A percentile compares a stretch with the other conserved stretches of the same genome.
Evolutionary conservation across 1,284 basidiomycete genomes (phyloP).

Genomic region (Stygiomarasmius scandens): DNA sequence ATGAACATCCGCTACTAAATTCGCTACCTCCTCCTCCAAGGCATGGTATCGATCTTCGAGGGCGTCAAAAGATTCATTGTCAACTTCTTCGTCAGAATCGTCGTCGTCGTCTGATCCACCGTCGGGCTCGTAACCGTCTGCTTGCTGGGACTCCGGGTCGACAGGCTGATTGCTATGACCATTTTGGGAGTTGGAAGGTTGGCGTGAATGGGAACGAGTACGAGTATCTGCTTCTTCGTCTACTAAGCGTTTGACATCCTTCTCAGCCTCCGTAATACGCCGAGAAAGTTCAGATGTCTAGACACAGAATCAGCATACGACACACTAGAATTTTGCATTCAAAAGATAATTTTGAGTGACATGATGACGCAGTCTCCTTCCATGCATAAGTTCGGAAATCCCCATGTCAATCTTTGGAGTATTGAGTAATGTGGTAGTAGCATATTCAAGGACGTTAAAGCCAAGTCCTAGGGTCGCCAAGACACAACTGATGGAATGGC

Average conservation of each 20-base stretch:
- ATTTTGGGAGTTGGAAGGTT: slow-evolving; percentile 24
- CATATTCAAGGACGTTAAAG: no score
- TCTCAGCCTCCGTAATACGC: slow-evolving; percentile 82
- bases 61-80: slow-evolving; percentile 71
- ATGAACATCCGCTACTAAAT: slow-evolving; percentile 96
- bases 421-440: no score
- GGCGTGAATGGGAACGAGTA: slow-evolving; percentile 26
- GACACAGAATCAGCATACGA: background rate
- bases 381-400: no score
- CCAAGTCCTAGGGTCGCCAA: no score
- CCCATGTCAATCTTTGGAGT: no score
- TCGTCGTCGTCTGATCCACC: slow-evolving; percentile 63
- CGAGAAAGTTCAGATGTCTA: slow-evolving; percentile 83
- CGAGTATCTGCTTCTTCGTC: slow-evolving; percentile 45
- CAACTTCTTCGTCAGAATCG: slow-evolving; percentile 54
- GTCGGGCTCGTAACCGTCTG: slow-evolving; percentile 61
- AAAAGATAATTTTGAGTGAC: background rate
- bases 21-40: slow-evolving; percentile 94
- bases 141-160: slow-evolving; percentile 65
- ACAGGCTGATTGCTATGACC: slow-evolving; percentile 16
- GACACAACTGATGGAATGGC: background rate
- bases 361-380: background rate
- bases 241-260: slow-evolving; percentile 78
- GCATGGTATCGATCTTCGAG: slow-evolving; percentile 89
- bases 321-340: no score